Base-by-base conservation (phyloP, 441 rosid genomes). In the Isatis lusitanica region DNA sequence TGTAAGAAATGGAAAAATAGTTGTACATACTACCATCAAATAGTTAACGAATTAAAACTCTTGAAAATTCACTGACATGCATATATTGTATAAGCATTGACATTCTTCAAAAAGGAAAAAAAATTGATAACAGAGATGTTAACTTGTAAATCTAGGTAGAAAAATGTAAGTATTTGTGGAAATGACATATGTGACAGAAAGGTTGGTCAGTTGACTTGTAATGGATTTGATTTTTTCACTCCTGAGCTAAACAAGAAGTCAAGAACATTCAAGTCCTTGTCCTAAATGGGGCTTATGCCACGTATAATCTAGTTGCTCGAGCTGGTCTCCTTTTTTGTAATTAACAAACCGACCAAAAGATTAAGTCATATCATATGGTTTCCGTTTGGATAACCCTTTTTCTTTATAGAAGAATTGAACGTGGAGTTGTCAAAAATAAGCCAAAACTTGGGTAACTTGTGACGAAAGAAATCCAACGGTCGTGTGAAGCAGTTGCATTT, bases 291-390 rank as follows among this genome's bases (percentile, higher is more conserved):
- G 9, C 24, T 28, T 53, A 24, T 35, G 77, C 65, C 77, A 66
- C 72, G 66, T 66, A 35, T 12, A 9, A 46, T 44, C 4, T 16
- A 47, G 3, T 38, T 1, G 43, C 4, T 65, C 9, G 66, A 48
- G 47, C 30, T 17, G 9, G 50, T 70, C 50, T 47, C 4, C 7
- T 15, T n/a, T 36, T 35, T 33, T 59, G 57, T 9, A 33, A 18
- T 58, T 33, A 33, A 70, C 67, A 70, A 47, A 31, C 76, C 70
- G 70, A 42, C 76, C 70, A 60, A 40, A 68, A 51, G 35, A 52
- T 39, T 30, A 15, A 9, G 68, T 60, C 68, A 39, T 17, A 17
- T 60, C 68, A 39, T 10, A 17, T 13, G 15, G 65, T 73, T 47
- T 36, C 18, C 4, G 55, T 57, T 68, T 52, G 40, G 39, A 75